Evolutionary conservation across 768 basidiomycete species (phyloP), one percentile per base, ranked within the genome.

Genomic region (Boletus pseudopeckii): DNA sequence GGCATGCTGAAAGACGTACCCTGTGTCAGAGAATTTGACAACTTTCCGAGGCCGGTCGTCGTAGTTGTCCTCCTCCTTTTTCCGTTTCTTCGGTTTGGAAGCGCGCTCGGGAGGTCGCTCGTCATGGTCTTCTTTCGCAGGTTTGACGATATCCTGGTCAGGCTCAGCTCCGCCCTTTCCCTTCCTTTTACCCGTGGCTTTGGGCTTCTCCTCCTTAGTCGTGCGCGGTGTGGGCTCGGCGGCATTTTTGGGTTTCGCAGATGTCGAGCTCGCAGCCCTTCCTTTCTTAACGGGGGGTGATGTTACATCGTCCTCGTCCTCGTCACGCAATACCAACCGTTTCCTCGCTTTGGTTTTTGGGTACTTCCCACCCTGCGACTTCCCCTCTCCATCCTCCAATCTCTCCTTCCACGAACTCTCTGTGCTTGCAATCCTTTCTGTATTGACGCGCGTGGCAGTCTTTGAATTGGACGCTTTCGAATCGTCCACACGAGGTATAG

Each of bases 41-140:
- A 33, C 42, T 54, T 71, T 69, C 32, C 44, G 51, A 42, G 65
- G 65, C 51, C 52, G 57, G 14, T 70, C 56, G 15, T 67, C 55
- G 14, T 64, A 50, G 4, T 57, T 51, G 14, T 58, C 67, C 9
- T 57, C 55, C 22, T 57, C 55, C 22, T 60, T 55, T 61, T 57
- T 55, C 48, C 62, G 55, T 39, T 66, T 69, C 40, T 54, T 50
- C 5, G 32, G 36, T 47, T 60, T 64, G 7, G 55, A 28, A 13
- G 40, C 14, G 24, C 32, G 34, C 22, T 48, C 43, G 1, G 34
- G 44, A 32, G 28, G 54, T 39, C 11, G 53, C n/a, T 49, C 40
- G 18, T 36, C 22, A 3, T 30, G 45, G 4, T 38, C 54, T 2
- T 30, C 45, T 40, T 59, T 42, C 18, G 11, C 39, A 2, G 30